Base-by-base conservation (phyloP, 2,329 filamentous ascomycete species). In the Fusarium brachygibbosum region DNA sequence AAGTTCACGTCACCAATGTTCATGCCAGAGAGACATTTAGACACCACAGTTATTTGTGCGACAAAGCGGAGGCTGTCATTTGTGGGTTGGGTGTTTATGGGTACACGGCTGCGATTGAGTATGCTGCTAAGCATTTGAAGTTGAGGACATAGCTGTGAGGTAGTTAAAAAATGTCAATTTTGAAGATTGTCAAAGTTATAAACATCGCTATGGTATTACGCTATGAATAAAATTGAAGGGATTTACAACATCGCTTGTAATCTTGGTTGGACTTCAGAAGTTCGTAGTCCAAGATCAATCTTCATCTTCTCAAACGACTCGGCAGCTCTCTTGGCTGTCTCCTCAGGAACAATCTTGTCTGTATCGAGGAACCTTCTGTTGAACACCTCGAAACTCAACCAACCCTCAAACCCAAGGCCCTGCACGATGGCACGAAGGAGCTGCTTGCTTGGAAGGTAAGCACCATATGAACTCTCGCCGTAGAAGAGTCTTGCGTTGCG, bases 1-100 rank as follows among this genome's bases (percentile, higher is more conserved):
- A 95, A 80, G 78, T 93, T n/a, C 92, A 94, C 76, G 85, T 94
- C 34, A 89, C 84, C 57, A 94, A 94, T 77, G 86, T 94, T 3
- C 91, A 94, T 77, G 86, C 87, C 31, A 79, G 92, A 11, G 92
- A 94, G 80, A 74, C 83, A 2, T 94, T 87, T 73, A 83, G 92
- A 54, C 86, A 88, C 69, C 88, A 91, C 68, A 93, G 90, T 68
- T 93, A 91, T 74, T 81, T 94, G 68, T 89, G 87, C 70, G 92
- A 94, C 76, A 94, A 93, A 82, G 92, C 92, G 0, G 85, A 86
- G 28, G 92, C 88, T 0, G 88, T 94, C 11, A 89, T 95, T 59
- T 90, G 89, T 70, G 92, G 92, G 0, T 70, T 94, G 76, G 89
- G 89, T 0, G 83, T 83, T 17, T 88, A 82, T 76, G 88, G 89